These are phyloP conservation scores for Erodium moschatum DNA, from an alignment of 441 rosid genomes.

Conservation along the genomic window DNA sequence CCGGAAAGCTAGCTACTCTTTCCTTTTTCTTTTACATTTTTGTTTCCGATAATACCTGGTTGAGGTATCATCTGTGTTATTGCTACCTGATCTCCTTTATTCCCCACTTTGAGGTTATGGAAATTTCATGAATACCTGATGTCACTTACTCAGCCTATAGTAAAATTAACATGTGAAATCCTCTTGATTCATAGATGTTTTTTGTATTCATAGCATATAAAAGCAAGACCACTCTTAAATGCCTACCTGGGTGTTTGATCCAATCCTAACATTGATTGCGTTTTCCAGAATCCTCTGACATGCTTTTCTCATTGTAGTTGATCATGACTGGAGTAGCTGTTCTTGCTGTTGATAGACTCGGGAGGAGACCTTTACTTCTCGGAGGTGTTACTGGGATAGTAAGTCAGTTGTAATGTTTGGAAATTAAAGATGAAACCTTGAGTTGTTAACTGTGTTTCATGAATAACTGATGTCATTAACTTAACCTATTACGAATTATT, in stretches of 20 bases:
- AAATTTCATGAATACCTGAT: background rate
- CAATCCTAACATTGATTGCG: background rate
- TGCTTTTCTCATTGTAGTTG: constrained; percentile 40
- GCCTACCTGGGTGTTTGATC: background rate
- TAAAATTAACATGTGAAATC: background rate
- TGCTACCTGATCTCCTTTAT: background rate
- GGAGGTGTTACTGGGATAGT: constrained; percentile 95
- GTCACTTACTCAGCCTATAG: background rate
- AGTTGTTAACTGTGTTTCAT: constrained; percentile 9
- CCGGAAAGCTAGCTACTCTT: background rate
- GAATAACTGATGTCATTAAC: background rate
- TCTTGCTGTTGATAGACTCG: constrained; percentile 73
- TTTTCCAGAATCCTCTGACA: background rate
- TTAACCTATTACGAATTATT: constrained; percentile 8
- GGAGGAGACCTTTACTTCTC: constrained; percentile 89
- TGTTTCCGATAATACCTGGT: background rate
- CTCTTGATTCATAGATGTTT: background rate
- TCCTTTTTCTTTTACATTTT: background rate
- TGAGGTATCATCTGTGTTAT: background rate
- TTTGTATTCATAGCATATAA: background rate
- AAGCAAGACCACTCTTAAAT: background rate
- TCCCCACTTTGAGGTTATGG: background rate
- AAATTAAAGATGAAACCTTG: constrained; percentile 5
- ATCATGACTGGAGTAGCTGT: constrained; percentile 86
- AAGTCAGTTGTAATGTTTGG: constrained; percentile 21